These are phyloP conservation scores for Alternaria arbusti DNA, from an alignment of 2,329 filamentous ascomycete species.

Conservation along the genomic window DNA sequence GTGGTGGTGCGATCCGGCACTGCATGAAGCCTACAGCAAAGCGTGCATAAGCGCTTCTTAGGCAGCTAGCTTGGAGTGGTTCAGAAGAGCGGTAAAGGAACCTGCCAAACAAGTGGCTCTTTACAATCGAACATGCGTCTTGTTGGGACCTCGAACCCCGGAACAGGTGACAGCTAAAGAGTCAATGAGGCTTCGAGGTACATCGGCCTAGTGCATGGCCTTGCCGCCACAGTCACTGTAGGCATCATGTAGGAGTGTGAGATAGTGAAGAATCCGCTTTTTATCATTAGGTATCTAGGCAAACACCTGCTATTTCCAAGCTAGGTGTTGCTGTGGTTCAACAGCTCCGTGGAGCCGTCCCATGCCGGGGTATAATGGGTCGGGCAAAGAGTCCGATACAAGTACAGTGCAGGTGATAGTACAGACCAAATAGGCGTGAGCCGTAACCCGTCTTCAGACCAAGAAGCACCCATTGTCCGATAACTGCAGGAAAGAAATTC, in stretches of 20 bases:
- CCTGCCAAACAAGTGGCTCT: slow-evolving; percentile 33
- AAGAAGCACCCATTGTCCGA: slow-evolving; percentile 38
- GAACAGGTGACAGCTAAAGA: slow-evolving; percentile 24
- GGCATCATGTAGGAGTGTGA: not conserved
- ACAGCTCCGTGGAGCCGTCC: slow-evolving; percentile 28
- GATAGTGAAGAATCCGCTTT: slow-evolving; percentile 38
- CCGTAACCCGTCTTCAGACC: slow-evolving; percentile 42
- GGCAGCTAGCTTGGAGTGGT: slow-evolving; percentile 37
- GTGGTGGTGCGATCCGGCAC: slow-evolving; percentile 32
- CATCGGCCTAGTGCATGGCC: slow-evolving; percentile 11
- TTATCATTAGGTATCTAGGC: slow-evolving; percentile 45
- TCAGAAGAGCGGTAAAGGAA: slow-evolving; percentile 49
- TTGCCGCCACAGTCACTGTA: slow-evolving; percentile 22
- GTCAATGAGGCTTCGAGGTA: slow-evolving; percentile 13
- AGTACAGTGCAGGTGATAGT: slow-evolving; percentile 52
- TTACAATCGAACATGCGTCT: slow-evolving; percentile 35
- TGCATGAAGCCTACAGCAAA: slow-evolving; percentile 39
- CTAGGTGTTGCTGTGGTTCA: slow-evolving; percentile 38
- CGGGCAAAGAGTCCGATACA: slow-evolving; percentile 39
- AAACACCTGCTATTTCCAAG: slow-evolving; percentile 36
- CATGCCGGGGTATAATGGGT: slow-evolving; percentile 45
- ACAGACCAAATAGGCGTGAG: slow-evolving; percentile 50
- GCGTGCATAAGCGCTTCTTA: slow-evolving; percentile 47
- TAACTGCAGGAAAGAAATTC: slow-evolving; percentile 44
- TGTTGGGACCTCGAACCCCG: slow-evolving; percentile 37